Percentiles rank a stretch among this genome's conserved stretches.
Evolutionary conservation across 2,329 filamentous ascomycete species (phyloP).

Genomic region (Colletotrichum tropicale): DNA sequence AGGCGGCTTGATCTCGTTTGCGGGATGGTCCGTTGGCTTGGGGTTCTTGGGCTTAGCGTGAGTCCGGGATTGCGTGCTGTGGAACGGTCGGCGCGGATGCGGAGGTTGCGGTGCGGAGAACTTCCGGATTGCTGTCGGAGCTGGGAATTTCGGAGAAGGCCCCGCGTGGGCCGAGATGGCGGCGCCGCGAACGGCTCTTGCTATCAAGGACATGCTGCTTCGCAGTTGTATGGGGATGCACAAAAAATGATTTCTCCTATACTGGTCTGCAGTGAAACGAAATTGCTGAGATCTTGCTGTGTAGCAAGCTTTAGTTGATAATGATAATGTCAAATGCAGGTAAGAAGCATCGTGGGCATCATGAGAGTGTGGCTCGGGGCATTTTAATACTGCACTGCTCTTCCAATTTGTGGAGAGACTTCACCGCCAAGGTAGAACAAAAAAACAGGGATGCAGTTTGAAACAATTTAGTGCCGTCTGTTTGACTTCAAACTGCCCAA

Average conservation of each 20-base stretch:
- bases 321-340: fast-evolving
- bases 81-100: not conserved
- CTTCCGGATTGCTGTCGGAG: not conserved
- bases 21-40: constrained; percentile 28
- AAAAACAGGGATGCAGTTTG: not conserved
- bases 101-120: not conserved
- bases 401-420: not conserved
- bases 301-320: not conserved
- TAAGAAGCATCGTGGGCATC: not conserved
- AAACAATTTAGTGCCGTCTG: not conserved
- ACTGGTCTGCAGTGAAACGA: not conserved
- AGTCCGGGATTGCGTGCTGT: not conserved
- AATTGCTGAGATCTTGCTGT: not conserved
- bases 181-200: not conserved
- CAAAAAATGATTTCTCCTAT: too few species aligned
- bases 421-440: too few species aligned
- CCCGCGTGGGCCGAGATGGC: not conserved
- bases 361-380: fast-evolving
- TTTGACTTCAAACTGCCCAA: not conserved
- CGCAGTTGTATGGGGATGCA: not conserved
- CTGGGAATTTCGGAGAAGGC: not conserved
- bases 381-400: not conserved
- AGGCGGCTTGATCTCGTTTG: constrained; percentile 23
- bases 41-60: constrained; percentile 25
- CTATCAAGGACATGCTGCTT: not conserved